Conservation (phyloP, 1,284 basidiomycete genomes). For the Ganoderma resinaceum region DNA sequence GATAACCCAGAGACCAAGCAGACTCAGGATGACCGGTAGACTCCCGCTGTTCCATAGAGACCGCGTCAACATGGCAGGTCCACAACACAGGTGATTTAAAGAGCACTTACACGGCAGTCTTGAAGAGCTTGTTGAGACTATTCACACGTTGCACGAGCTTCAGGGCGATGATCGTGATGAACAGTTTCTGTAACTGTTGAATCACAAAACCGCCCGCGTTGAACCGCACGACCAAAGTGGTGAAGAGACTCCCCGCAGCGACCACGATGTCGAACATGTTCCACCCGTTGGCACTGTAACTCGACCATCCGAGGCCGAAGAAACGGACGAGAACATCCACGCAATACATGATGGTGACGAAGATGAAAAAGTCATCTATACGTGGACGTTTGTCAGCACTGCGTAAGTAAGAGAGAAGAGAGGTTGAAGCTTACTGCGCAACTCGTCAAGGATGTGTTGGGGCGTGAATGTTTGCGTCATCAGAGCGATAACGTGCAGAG, state of each 20-base stretch:
- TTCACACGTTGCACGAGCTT: constrained; percentile 94
- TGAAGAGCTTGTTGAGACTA: constrained; percentile 95
- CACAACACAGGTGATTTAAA: neutral
- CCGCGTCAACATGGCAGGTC: neutral
- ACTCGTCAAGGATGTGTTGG: constrained; percentile 58
- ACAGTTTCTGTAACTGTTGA: constrained; percentile 91
- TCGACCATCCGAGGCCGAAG: constrained; percentile 85
- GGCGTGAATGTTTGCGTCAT: constrained; percentile 88
- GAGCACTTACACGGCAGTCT: constrained; percentile 85
- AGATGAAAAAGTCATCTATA: constrained; percentile 82
- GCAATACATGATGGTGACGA: constrained; percentile 77
- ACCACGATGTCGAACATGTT: constrained; percentile 92
- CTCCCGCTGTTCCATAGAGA: constrained; percentile 65
- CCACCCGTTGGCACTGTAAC: constrained; percentile 90
- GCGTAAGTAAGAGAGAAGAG: neutral
- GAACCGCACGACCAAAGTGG: constrained; percentile 81
- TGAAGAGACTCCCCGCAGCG: constrained; percentile 84
- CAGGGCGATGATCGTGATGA: constrained; percentile 92
- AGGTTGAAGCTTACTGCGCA: constrained; percentile 63
- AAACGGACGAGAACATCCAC: constrained; percentile 84
- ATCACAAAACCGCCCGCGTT: constrained; percentile 57
- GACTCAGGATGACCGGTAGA: constrained; percentile 86
- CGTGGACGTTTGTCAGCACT: neutral
- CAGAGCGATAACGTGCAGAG: constrained; percentile 86
- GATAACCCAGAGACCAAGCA: constrained; percentile 91